phyloP scores from a whole-genome alignment of 1,284 basidiomycete species.

The Peniophora sp. region DNA sequence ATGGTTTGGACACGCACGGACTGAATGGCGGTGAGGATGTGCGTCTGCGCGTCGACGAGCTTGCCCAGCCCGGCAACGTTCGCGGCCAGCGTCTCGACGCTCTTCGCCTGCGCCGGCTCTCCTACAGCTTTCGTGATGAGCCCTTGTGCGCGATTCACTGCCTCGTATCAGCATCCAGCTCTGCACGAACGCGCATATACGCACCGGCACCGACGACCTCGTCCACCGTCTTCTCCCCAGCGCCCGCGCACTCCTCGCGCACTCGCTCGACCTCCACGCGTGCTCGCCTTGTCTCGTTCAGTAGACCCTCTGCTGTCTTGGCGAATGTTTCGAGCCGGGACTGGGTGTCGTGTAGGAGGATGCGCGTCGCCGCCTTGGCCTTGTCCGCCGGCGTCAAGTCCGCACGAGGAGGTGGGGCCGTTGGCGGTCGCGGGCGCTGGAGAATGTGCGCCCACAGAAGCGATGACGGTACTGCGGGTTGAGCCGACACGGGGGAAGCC shows the following conservation, averaged over 20 bases:
- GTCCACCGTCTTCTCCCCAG: conserved; percentile 19
- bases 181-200: conserved; percentile 15
- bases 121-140: conserved; percentile 52
- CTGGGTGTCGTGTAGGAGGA: conserved; percentile 63
- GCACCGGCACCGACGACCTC: conserved; percentile 20
- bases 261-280: conserved; percentile 21
- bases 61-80: background rate
- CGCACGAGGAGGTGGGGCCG: conserved; percentile 10
- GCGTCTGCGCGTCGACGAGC: background rate
- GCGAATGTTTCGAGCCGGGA: conserved; percentile 55
- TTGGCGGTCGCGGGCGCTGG: background rate
- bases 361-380: conserved; percentile 54
- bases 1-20: background rate
- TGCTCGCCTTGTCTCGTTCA: conserved; percentile 18
- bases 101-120: conserved; percentile 40
- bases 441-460: background rate
- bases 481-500: background rate
- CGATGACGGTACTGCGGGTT: background rate
- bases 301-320: conserved; percentile 30
- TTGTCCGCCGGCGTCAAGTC: conserved; percentile 51
- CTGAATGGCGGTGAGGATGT: background rate
- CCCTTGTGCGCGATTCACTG: conserved; percentile 53
- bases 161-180: conserved; percentile 12
- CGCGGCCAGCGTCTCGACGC: conserved; percentile 5
- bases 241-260: conserved; percentile 17